Base-by-base conservation (phyloP, 2,329 filamentous ascomycete species). In the Neonectria coccinea region DNA sequence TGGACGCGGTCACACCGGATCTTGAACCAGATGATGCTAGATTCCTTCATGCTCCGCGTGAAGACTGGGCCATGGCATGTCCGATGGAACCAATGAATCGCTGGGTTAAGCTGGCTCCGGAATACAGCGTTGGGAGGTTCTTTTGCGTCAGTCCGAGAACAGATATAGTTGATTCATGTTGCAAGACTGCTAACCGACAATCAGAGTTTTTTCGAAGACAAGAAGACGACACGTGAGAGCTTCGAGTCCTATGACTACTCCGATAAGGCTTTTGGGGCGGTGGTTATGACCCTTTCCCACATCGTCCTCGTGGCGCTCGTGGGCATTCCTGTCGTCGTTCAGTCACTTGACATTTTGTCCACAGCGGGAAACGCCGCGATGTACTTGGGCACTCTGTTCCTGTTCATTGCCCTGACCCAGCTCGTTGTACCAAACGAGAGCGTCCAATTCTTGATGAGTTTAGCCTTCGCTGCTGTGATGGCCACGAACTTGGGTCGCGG, bases 401-500 rank as follows among this genome's bases (percentile, higher is more conserved):
- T 59, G 6, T 59, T 62, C 25, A 22, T 57, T 45, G 16, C 48
- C 2, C 14, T 66, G 10, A 36, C 57, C 10, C 59, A 59, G 39
- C 5, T n/a, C 8, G 7, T 56, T 3, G 22, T 56, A 10, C 18
- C 27, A 3, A 39, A 20, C 4, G 36, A 56, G 12, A 42, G 20
- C 3, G 5, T 51, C 2, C 64, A 56, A 16, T 42, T 52, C 8
- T 20, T 62, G 11, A 27, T 66, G 31, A 53, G 42, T 5, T 10
- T 66, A 14, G 64, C 50, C 1, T 62, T 54, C 18, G 59, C 64
- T 0, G 64, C 64, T n/a, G 64, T 66, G 3, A 45, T 63, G 1
- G 59, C 36, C 3, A 39, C 59, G 1, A 66, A 63, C 18, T 41
- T 62, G 36, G 27, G 25, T 22, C 27, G 45, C 18, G 45, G 22